These are phyloP conservation scores for Leptographium wingfieldii DNA, from an alignment of 2,329 filamentous ascomycete species.

Conservation along the genomic window DNA sequence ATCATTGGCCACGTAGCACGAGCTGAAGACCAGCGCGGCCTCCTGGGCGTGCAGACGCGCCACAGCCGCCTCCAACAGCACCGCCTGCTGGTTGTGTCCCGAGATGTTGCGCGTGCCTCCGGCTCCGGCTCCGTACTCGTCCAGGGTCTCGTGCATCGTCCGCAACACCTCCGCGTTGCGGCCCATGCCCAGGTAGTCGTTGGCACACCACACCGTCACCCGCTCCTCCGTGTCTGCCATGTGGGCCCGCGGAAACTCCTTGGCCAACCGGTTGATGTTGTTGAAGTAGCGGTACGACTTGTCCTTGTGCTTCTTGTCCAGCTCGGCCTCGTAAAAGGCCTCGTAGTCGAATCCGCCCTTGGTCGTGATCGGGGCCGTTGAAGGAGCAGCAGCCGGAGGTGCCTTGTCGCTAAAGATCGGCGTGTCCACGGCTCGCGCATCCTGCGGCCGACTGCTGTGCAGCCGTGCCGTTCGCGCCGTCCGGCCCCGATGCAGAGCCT, in stretches of 20 bases:
- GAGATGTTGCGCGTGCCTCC: constrained; percentile 97
- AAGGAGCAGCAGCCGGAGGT: background rate
- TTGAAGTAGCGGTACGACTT: constrained; percentile 99
- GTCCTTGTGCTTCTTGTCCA: constrained; percentile 99
- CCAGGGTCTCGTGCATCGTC: constrained; percentile 87
- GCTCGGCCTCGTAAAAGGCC: constrained; percentile 70
- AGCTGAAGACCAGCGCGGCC: constrained; percentile 84
- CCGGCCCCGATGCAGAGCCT: constrained; percentile 22
- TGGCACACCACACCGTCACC: constrained; percentile 98
- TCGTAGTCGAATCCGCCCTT: constrained; percentile 65
- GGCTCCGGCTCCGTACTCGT: constrained; percentile 88
- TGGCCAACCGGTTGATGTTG: constrained; percentile 97
- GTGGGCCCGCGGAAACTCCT: constrained; percentile 91
- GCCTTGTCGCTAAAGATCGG: constrained; percentile 35
- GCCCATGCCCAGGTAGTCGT: constrained; percentile 98
- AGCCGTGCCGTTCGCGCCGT: constrained; percentile 41
- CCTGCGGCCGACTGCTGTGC: constrained; percentile 67
- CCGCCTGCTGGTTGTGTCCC: constrained; percentile 90
- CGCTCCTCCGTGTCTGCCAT: constrained; percentile 71
- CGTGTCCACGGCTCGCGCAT: constrained; percentile 64
- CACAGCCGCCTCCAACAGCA: constrained; percentile 67
- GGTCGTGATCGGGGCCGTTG: background rate
- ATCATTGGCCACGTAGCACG: constrained; percentile 97
- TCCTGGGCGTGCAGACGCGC: constrained; percentile 89
- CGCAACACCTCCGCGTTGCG: constrained; percentile 76